Evolutionary conservation across 495 filamentous ascomycete species (phyloP), one percentile per base, ranked within the genome.

Genomic region (Penicillium pulvis): DNA sequence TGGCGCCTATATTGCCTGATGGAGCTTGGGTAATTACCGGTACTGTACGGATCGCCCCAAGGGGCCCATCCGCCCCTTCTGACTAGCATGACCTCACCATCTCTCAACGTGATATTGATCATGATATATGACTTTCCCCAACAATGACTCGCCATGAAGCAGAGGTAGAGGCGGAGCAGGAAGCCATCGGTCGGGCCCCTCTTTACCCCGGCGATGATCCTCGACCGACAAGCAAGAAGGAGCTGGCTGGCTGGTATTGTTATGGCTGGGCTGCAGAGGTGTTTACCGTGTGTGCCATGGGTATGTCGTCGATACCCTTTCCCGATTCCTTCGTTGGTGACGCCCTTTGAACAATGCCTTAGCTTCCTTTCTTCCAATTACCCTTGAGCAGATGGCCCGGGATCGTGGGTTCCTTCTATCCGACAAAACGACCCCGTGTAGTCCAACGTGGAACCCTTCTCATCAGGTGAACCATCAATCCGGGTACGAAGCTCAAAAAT

Each of bases 241-340:
- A 98, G 79, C 83, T 97, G 33, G 82, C 83, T 11, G 94, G 94
- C 54, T 98, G 93, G 91, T 98, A 97, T 73, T 89, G 89, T 60
- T 98, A 98, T 80, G 90, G 87, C 46, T 98, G 93, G 83, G 94
- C 94, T 19, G 91, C 93, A n/a, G 94, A 98, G 73, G 92, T 96
- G 43, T 98, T 96, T 68, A 90, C 96, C 12, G 90, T 98, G 41
- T 98, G 94, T 71, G 86, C 85, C 11, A 81, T 89, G 70, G 93
- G 93, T 86, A 80, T 80, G 79, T 62, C 0, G 50, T 36, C 6
- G 45, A 9, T 23, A 20, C 50, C 62, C 6, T 33, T 55, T 33
- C 55, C 50, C 36, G 28, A n/a, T 10, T 36, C 24, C 30, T 54
- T n/a, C 53, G 39, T 48, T 41, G 33, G 24, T 51, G 46, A 42